Conservation (phyloP, 768 basidiomycete genomes). For the Suillus spraguei region DNA sequence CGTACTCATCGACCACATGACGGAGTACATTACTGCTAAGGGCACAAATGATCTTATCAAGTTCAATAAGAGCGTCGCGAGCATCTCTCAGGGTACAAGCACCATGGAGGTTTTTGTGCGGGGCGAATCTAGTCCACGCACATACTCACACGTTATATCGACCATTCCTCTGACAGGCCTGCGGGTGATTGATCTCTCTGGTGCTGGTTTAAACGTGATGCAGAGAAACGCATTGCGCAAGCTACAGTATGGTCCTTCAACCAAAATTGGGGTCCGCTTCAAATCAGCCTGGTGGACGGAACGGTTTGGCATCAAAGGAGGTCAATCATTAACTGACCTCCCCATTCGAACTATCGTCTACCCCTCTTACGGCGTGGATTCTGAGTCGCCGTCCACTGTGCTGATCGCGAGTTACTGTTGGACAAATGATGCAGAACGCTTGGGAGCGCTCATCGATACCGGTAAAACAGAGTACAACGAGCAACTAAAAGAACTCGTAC, state of each 20-base stretch:
- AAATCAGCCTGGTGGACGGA: constrained; percentile 45
- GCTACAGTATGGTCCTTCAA: constrained; percentile 38
- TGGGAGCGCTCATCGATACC: constrained; percentile 35
- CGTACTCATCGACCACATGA: constrained; percentile 27
- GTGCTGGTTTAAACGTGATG: constrained; percentile 25
- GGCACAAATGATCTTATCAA: constrained; percentile 18
- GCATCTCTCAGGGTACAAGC: constrained; percentile 12
- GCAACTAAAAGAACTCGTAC: constrained; percentile 30
- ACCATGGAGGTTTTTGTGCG: constrained; percentile 15
- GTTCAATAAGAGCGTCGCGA: constrained; percentile 21
- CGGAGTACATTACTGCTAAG: constrained; percentile 15
- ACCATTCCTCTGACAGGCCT: constrained; percentile 43
- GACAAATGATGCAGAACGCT: constrained; percentile 40
- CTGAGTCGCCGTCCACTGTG: constrained; percentile 23
- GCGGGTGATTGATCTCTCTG: constrained; percentile 36
- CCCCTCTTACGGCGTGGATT: constrained; percentile 41
- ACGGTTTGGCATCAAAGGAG: constrained; percentile 38
- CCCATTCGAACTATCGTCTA: constrained; percentile 46
- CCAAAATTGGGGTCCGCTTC: constrained; percentile 49
- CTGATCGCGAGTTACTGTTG: constrained; percentile 46
- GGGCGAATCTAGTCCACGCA: constrained; percentile 8
- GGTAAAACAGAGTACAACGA: constrained; percentile 6
- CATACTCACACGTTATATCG: constrained; percentile 44
- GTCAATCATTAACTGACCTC: constrained; percentile 44
- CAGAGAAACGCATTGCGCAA: constrained; percentile 42